These are phyloP conservation scores for Cunninghamia lanceolata DNA, from an alignment of 75 land plant genomes.

Conservation along the genomic window DNA sequence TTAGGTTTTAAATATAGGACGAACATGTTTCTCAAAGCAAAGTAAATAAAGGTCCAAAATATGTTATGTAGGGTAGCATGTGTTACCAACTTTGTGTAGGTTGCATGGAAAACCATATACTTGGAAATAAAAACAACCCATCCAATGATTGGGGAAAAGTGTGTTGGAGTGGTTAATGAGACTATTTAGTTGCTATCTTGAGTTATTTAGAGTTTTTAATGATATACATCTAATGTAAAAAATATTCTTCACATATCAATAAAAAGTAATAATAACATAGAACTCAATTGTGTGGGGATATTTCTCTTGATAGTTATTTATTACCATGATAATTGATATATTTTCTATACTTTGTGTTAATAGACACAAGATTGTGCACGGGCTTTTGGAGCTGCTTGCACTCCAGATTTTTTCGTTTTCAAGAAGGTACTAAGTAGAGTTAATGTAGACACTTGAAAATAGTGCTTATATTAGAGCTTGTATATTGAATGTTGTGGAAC, in stretches of 20 bases:
- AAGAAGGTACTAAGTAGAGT: constrained; percentile 63
- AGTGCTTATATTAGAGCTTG: background rate
- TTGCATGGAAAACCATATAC: background rate
- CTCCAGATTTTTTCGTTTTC: constrained; percentile 87
- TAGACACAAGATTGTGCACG: constrained; percentile 95
- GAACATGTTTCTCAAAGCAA: background rate
- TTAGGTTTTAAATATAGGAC: background rate
- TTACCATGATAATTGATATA: background rate
- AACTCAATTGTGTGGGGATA: background rate
- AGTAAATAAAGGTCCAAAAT: background rate
- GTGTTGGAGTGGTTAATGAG: background rate
- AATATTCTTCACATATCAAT: background rate
- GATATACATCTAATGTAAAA: background rate
- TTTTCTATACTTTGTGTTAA: background rate
- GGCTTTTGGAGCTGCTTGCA: constrained; percentile 94
- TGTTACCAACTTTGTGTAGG: background rate
- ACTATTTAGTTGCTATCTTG: background rate
- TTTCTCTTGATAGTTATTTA: background rate
- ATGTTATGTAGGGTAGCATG: background rate
- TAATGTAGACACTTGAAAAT: background rate
- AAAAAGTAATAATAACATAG: background rate
- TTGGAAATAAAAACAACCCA: background rate
- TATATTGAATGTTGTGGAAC: background rate
- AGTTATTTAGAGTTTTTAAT: background rate
- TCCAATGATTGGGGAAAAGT: background rate